Conservation (phyloP, 768 basidiomycete species). For the Phlebiopsis flavidoalba region DNA sequence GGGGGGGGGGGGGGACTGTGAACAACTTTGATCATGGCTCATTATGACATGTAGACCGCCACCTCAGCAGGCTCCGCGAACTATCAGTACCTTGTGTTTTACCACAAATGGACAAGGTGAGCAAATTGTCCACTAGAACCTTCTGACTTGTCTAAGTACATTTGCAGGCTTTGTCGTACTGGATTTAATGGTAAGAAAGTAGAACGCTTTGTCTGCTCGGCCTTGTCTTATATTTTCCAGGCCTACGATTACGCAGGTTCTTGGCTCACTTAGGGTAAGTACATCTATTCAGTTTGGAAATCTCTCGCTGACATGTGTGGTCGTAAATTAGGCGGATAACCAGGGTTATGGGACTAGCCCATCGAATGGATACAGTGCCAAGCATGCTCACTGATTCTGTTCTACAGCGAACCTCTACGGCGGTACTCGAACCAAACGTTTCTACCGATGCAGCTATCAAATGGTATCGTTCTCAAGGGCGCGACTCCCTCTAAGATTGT, state of each 20-base stretch:
- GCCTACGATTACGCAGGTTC: constrained; percentile 77
- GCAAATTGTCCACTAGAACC: not conserved
- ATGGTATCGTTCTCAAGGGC: constrained; percentile 53
- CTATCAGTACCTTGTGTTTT: constrained; percentile 54
- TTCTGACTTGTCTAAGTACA: not conserved
- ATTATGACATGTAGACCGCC: constrained; percentile 25
- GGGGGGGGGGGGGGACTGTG: no score
- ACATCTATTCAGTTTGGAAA: not conserved
- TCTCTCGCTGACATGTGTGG: not conserved
- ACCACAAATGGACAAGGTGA: constrained; percentile 49
- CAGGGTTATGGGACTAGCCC: constrained; percentile 23
- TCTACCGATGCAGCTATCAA: constrained; percentile 65
- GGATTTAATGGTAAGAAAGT: constrained; percentile 58
- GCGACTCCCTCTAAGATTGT: constrained; percentile 62
- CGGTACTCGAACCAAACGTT: constrained; percentile 53
- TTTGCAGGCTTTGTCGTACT: constrained; percentile 50
- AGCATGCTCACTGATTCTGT: not conserved
- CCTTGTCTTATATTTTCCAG: not conserved
- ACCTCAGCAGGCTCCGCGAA: constrained; percentile 59
- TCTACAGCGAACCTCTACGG: constrained; percentile 59
- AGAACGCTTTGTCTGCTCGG: not conserved
- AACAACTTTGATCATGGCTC: not conserved
- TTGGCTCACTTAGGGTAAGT: constrained; percentile 55
- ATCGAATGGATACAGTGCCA: not conserved
- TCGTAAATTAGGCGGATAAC: constrained; percentile 34